These are phyloP conservation scores for Irpex sp. DNA, from an alignment of 1,284 basidiomycete species.

Conservation along the genomic window DNA sequence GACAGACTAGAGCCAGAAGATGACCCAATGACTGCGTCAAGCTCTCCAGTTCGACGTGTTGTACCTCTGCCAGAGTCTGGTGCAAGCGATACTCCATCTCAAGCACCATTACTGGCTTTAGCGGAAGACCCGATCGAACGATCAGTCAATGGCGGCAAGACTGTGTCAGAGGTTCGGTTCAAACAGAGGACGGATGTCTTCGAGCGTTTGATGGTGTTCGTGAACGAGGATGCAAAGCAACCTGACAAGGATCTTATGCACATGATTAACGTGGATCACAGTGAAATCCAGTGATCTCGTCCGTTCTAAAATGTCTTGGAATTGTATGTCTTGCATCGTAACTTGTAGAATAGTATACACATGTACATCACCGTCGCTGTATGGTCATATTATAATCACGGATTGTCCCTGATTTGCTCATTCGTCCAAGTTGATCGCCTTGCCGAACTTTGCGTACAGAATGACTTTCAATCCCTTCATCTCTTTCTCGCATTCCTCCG, in stretches of 20 bases:
- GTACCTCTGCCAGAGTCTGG: not conserved
- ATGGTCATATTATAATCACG: not conserved
- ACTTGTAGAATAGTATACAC: not conserved
- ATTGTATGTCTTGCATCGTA: not conserved
- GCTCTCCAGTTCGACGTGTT: not conserved
- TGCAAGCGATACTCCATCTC: not conserved
- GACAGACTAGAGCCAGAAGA: not conserved
- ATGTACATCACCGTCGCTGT: not conserved
- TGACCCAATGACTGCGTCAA: constrained; percentile 2
- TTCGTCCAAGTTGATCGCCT: constrained; percentile 89
- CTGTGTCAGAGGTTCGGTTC: constrained; percentile 39
- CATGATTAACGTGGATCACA: constrained; percentile 27
- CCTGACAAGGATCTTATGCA: constrained; percentile 38
- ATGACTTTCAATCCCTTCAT: constrained; percentile 91
- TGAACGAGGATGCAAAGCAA: constrained; percentile 60
- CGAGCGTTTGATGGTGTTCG: constrained; percentile 59
- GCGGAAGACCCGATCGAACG: constrained; percentile 38
- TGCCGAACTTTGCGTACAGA: constrained; percentile 91
- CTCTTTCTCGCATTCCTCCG: constrained; percentile 72
- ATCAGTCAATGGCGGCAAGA: constrained; percentile 15
- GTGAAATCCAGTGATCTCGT: constrained; percentile 5
- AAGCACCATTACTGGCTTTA: constrained; percentile 24
- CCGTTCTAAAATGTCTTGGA: not conserved
- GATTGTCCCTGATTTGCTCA: constrained; percentile 19
- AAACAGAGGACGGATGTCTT: constrained; percentile 65